Conservation (phyloP, 495 filamentous ascomycete genomes). For the Penicillium ochrochloron region DNA sequence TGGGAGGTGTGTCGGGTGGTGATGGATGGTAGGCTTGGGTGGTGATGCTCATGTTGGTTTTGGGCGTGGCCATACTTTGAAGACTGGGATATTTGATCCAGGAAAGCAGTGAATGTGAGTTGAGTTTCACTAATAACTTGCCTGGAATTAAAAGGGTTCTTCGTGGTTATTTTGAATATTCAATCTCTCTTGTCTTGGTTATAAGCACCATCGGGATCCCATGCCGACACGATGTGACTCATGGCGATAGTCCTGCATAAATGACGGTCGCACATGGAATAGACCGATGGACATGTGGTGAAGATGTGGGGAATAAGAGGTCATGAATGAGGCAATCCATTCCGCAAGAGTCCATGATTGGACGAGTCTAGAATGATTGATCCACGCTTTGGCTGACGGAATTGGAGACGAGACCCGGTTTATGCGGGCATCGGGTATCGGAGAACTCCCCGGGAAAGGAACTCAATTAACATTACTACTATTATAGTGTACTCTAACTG, state of each 20-base stretch:
- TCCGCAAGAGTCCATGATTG: neutral
- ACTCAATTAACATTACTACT: neutral
- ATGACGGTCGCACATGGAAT: neutral
- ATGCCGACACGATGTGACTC: neutral
- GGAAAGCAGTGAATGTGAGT: neutral
- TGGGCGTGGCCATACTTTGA: neutral
- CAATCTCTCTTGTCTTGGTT: neutral
- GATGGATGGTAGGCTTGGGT: neutral
- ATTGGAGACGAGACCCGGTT: neutral
- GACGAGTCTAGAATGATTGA: neutral
- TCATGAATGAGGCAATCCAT: neutral
- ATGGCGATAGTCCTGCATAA: neutral
- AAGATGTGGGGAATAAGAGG: neutral
- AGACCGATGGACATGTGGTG: neutral
- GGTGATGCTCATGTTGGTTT: neutral
- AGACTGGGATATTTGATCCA: neutral
- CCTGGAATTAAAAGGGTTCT: neutral
- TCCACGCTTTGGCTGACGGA: neutral
- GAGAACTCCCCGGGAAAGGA: neutral
- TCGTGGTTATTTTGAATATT: neutral
- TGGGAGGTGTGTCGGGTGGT: neutral
- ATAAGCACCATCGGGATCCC: neutral
- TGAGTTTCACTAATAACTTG: neutral
- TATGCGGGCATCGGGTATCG: conserved; percentile 1
- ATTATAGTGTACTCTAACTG: neutral